Base-by-base conservation (phyloP, 2,329 filamentous ascomycete species). In the Diplodia mutila region DNA sequence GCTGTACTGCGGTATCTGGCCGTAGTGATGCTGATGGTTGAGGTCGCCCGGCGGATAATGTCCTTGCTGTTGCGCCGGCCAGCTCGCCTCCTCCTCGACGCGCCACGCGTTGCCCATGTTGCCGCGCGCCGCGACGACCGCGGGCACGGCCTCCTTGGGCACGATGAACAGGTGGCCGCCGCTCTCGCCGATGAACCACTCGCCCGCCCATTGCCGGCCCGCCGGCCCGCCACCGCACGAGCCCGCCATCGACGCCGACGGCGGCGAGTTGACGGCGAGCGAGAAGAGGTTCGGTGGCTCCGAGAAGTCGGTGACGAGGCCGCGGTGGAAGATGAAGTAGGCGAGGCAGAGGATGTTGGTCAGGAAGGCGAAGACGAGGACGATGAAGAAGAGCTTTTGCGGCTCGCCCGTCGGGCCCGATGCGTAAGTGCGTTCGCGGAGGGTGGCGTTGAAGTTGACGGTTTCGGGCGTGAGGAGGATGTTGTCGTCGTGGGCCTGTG, bases 201-300 rank as follows among this genome's bases (percentile, higher is more conserved):
- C 53, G 42, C 52, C 34, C 11, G 34, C 27, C 64, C 64, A 66
- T 29, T 66, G 64, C 27, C 6, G 52, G 27, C 64, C 64, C 16
- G 53, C 53, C 2, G 64, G 64, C 1, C 64, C 64, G 23, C 52
- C 64, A 7, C 64, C 64, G 53, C 64, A 66, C 29, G 53, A 46
- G 34, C 65, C 65, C 32, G 37, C 49, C 65, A 67, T 61, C 29
- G 29, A 23, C 4, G 42, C 55, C 21, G 65, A 55, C 5, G 84
- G 83, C 0, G 87, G 87, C 29, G 82, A 86, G 73, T 93, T 93
- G 64, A 94, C 82, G 1, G 90, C 89, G 0, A 93, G 78, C 0
- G 88, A 83, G 72, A 94, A 93, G 2, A 93, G 80, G 74, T 93
- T 93, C 65, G 90, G 87, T 0, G 91, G 90, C 73, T 94, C 91